Conservation (phyloP, 345 rosid genomes). For the Gossypium arboreum region DNA sequence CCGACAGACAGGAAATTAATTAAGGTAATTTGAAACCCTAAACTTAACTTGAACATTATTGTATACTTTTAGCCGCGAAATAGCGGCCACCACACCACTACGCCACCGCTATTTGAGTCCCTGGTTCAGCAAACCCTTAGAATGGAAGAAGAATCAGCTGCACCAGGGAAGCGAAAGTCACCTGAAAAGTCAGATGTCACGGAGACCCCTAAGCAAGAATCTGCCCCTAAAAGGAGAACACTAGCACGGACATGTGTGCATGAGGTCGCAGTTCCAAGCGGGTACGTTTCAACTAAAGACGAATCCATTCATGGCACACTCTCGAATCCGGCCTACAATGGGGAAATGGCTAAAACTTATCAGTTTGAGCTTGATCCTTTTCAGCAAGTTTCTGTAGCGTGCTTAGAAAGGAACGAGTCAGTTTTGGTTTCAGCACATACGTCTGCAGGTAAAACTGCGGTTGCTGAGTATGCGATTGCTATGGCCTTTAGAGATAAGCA, state of each 20-base stretch:
- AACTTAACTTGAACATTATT: not conserved
- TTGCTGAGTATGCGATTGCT: constrained; percentile 97
- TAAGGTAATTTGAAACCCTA: constrained; percentile 1
- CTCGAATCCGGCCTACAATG: constrained; percentile 61
- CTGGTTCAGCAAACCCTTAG: not conserved
- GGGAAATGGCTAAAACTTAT: constrained; percentile 81
- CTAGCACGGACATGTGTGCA: constrained; percentile 72
- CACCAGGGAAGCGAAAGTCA: constrained; percentile 53
- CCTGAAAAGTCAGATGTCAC: constrained; percentile 29
- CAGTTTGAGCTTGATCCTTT: constrained; percentile 80
- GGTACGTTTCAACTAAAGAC: constrained; percentile 49
- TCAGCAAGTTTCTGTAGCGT: constrained; percentile 81
- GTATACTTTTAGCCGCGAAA: not conserved
- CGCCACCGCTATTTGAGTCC: not conserved
- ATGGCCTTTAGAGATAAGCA: constrained; percentile 97
- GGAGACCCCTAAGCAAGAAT: constrained; percentile 34
- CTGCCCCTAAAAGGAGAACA: constrained; percentile 47
- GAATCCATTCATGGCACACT: constrained; percentile 65
- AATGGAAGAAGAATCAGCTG: constrained; percentile 38
- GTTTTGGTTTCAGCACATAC: constrained; percentile 96
- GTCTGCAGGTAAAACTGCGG: constrained; percentile 97
- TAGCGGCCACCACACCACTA: not conserved
- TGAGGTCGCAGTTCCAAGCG: constrained; percentile 87
- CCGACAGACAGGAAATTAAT: not conserved
- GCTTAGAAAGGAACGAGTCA: constrained; percentile 88